Percentiles rank a stretch among this genome's conserved stretches.
Conservation (phyloP, 371 early-diverging fungal genomes). For the Apophysomyces variabilis region DNA sequence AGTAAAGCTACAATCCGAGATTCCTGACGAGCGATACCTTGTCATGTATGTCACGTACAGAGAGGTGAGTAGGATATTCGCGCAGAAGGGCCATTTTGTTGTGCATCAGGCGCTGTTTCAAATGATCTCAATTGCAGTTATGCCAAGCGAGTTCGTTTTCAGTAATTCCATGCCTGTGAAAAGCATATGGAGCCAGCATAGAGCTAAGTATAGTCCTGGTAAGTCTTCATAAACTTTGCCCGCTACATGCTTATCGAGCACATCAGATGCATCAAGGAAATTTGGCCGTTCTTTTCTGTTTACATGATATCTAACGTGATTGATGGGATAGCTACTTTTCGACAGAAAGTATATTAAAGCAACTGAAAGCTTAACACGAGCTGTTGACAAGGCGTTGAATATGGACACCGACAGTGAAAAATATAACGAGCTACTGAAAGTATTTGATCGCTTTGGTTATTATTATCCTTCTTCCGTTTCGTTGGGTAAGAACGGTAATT, state of each 20-base stretch:
- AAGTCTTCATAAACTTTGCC: too few relatives aligned
- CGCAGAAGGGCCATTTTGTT: too few relatives aligned
- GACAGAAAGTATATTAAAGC: neutral
- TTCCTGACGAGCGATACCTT: neutral
- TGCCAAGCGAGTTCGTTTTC: too few relatives aligned
- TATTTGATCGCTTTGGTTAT: neutral
- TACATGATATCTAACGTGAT: too few relatives aligned
- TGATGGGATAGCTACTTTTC: neutral
- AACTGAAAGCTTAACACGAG: neutral
- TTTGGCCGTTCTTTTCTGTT: too few relatives aligned
- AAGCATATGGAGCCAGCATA: too few relatives aligned
- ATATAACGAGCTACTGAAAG: neutral
- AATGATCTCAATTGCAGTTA: too few relatives aligned
- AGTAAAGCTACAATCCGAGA: neutral
- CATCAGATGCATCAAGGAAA: too few relatives aligned
- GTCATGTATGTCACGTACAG: neutral
- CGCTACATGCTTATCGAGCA: too few relatives aligned
- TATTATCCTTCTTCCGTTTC: neutral
- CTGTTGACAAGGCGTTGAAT: neutral
- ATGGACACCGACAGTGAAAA: neutral
- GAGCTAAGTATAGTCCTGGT: too few relatives aligned
- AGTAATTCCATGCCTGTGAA: too few relatives aligned
- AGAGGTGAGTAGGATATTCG: neutral
- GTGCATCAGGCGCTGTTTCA: too few relatives aligned
- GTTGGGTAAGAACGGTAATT: neutral